Base-by-base conservation (phyloP, 2,329 filamentous ascomycete species). In the Ophiocordyceps sinensis region DNA sequence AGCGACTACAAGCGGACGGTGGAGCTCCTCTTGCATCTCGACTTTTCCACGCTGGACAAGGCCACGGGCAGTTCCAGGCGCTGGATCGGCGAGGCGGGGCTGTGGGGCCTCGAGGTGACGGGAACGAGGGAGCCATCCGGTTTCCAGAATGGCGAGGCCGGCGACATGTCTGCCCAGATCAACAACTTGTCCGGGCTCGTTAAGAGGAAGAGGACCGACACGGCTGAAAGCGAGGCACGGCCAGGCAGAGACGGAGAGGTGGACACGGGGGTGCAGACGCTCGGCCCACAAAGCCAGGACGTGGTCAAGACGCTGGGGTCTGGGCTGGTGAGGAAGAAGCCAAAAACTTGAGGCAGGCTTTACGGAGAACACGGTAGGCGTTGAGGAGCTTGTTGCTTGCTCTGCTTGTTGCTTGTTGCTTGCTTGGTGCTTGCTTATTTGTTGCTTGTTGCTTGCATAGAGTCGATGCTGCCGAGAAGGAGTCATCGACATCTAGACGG, bases 21-120 rank as follows among this genome's bases (percentile, higher is more conserved):
- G 17, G 82, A 86, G 49, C 61, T 85, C 10, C 65, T 91, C 0
- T 68, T 88, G 5, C 75, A 81, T 43, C 71, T 87, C 0, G 82
- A 87, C 56, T 91, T 91, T 57, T 68, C 75, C 1, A 80, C 71
- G 9, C 58, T 77, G 4, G 71, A 74, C 11, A 72, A 80, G 38
- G 78, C 81, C 0, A 64, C 63, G 2, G 66, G 67, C 28, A 85
- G 82, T 51, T 85, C 83, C 3, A 63, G 60, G 40, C 74, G 81
- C 41, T 91, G 84, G 83, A 67, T 78, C 36, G 69, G 69, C 13
- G 82, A 89, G 52, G 75, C 81, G 1, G 72, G 71, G 14, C 63
- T 56, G 17, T 80, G 75, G 75, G 71, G 72, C 0, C 53, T 67
- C 9, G 58, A 62, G 0, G 60, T 80, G 2, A 54, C 58, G 4